Conservation (phyloP, 108 stramenopile genomes). For the Pseudonitzschia pungens region DNA sequence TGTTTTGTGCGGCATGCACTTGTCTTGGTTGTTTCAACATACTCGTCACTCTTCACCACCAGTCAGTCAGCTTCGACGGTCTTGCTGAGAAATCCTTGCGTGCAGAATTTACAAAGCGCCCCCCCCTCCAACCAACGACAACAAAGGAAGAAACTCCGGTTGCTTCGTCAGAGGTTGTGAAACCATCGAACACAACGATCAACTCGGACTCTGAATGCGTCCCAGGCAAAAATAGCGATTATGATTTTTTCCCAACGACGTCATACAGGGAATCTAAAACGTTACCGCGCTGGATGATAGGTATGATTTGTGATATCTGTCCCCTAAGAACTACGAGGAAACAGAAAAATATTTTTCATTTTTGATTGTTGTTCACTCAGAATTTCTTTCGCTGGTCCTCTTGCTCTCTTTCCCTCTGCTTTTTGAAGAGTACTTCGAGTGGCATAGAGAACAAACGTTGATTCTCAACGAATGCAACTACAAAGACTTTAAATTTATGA, state of each 20-base stretch:
- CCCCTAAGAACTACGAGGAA: too few species aligned
- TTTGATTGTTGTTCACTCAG: too few species aligned
- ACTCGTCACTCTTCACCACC: too few species aligned
- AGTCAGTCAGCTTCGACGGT: too few species aligned
- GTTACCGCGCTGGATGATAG: slow-evolving; percentile 37
- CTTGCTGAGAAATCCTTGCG: too few species aligned
- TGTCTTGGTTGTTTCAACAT: not conserved
- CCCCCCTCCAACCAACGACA: too few species aligned
- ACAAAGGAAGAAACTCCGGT: too few species aligned
- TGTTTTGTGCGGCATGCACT: not conserved
- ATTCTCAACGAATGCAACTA: slow-evolving; percentile 28
- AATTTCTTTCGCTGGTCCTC: too few species aligned
- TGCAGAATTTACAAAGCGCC: too few species aligned
- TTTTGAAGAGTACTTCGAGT: slow-evolving; percentile 29
- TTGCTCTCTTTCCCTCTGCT: not conserved
- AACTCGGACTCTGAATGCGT: not conserved
- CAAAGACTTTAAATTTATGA: slow-evolving; percentile 26
- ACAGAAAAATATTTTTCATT: too few species aligned
- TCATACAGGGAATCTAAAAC: not conserved
- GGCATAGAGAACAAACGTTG: slow-evolving; percentile 28
- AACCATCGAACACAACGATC: too few species aligned
- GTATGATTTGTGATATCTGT: not conserved
- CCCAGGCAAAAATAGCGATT: not conserved
- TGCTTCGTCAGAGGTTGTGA: too few species aligned
- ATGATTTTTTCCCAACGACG: not conserved